Evolutionary conservation across 2,329 filamentous ascomycete genomes (phyloP).

Genomic region (Nannizzia gypsea): DNA sequence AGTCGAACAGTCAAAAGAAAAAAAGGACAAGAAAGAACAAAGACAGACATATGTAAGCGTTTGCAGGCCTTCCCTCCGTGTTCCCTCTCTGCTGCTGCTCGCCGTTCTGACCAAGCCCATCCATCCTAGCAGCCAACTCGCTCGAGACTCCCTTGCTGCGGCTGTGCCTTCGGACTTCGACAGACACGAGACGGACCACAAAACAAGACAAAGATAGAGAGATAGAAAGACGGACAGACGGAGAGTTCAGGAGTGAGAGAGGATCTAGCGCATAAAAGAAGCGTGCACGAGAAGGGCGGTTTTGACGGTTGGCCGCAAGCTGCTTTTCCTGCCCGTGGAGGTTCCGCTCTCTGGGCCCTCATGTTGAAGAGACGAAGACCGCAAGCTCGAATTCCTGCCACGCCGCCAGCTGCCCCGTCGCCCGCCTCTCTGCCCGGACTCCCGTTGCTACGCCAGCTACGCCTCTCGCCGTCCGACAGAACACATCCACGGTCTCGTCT

Average conservation of each 20-base stretch:
- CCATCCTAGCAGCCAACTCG: background rate
- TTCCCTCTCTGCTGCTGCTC: too few relatives aligned
- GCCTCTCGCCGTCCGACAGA: slow-evolving; percentile 7
- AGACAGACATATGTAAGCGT: too few relatives aligned
- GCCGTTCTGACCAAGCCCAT: background rate
- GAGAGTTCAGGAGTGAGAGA: background rate
- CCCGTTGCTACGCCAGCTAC: background rate
- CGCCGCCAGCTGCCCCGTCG: slow-evolving; percentile 24
- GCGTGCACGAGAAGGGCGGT: background rate
- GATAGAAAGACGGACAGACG: background rate
- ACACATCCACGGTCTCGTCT: slow-evolving; percentile 33
- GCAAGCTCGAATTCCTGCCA: slow-evolving; percentile 27
- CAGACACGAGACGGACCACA: too few relatives aligned
- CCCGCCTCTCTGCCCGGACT: slow-evolving; percentile 17
- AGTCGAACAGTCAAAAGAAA: background rate
- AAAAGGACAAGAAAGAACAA: background rate
- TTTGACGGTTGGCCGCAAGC: background rate
- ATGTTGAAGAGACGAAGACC: slow-evolving; percentile 42
- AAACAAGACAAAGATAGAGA: too few relatives aligned
- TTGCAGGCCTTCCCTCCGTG: too few relatives aligned
- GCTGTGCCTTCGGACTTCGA: background rate
- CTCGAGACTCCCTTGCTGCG: background rate
- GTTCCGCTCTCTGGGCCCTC: slow-evolving; percentile 27
- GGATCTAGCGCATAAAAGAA: background rate
- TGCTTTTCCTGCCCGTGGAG: background rate